Percentiles rank a stretch among this genome's conserved stretches.
phyloP scores from a whole-genome alignment of 177 flowering plant genomes.

The Vitis hybrid region DNA sequence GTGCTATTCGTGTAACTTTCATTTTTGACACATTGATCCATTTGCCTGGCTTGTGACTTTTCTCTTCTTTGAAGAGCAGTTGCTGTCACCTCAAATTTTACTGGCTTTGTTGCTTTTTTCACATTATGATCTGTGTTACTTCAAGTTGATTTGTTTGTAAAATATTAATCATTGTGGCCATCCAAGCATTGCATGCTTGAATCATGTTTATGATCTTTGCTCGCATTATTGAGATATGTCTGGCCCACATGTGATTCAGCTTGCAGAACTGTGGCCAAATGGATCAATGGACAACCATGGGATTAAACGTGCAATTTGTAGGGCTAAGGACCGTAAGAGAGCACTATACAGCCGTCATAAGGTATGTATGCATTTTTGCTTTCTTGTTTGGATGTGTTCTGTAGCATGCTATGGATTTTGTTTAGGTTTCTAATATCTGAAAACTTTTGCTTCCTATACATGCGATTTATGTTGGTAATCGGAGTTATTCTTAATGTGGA shows the following conservation, averaged over 20 bases:
- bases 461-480: too few species aligned
- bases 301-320: conserved; percentile 71
- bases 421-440: background rate
- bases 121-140: background rate
- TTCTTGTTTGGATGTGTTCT: background rate
- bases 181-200: background rate
- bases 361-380: conserved; percentile 20
- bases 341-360: conserved; percentile 27
- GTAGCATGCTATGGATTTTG: background rate
- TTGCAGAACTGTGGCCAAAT: conserved; percentile 82
- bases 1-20: too few species aligned
- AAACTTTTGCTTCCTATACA: too few species aligned
- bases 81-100: too few species aligned
- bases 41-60: too few species aligned
- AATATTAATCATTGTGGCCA: background rate
- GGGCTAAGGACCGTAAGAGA: conserved; percentile 68
- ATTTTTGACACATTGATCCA: too few species aligned
- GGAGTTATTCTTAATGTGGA: too few species aligned
- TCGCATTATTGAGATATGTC: background rate
- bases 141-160: background rate
- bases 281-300: conserved; percentile 81
- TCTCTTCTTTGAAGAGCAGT: too few species aligned
- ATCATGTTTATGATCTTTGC: background rate
- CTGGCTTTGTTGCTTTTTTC: background rate
- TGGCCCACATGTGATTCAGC: conserved; percentile 42